A percentile compares a stretch with the other conserved stretches of the same genome.
phyloP scores from a whole-genome alignment of 2,329 filamentous ascomycete species.

The Fusarium sp. region DNA sequence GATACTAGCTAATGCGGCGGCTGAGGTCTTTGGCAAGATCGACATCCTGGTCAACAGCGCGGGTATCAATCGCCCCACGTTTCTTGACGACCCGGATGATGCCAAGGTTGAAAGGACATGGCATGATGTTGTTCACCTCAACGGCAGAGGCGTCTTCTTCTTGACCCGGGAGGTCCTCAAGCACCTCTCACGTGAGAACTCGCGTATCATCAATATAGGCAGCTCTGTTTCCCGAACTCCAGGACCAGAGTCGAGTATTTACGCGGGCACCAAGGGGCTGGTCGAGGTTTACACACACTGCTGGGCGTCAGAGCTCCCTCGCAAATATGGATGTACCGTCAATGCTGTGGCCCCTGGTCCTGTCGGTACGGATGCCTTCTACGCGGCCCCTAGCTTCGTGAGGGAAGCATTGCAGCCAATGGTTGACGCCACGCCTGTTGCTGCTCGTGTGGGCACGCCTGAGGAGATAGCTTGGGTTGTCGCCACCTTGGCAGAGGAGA shows the following conservation, averaged over 20 bases:
- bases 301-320: constrained; percentile 26
- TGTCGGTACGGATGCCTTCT: constrained; percentile 41
- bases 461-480: constrained; percentile 15
- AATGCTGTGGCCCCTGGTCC: constrained; percentile 52
- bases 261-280: constrained; percentile 17
- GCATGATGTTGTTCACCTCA: constrained; percentile 3
- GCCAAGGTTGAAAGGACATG: neutral
- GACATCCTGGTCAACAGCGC: constrained; percentile 17
- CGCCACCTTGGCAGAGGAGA: constrained; percentile 6
- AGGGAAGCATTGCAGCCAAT: constrained; percentile 7
- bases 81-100: constrained; percentile 4
- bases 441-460: constrained; percentile 7
- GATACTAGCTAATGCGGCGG: constrained; percentile 1
- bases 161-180: constrained; percentile 9
- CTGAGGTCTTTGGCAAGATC: constrained; percentile 1
- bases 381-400: constrained; percentile 10
- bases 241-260: constrained; percentile 6
- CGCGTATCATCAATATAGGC: constrained; percentile 23
- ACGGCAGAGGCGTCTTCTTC: constrained; percentile 17
- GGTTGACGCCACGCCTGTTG: neutral
- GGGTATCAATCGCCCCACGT: neutral
- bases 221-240: constrained; percentile 4
- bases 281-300: constrained; percentile 16
- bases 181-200: constrained; percentile 12
- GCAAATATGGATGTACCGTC: constrained; percentile 48